These are phyloP conservation scores for Cryptosporidium canis DNA, from an alignment of 169 alveolate genomes.

Conservation along the genomic window DNA sequence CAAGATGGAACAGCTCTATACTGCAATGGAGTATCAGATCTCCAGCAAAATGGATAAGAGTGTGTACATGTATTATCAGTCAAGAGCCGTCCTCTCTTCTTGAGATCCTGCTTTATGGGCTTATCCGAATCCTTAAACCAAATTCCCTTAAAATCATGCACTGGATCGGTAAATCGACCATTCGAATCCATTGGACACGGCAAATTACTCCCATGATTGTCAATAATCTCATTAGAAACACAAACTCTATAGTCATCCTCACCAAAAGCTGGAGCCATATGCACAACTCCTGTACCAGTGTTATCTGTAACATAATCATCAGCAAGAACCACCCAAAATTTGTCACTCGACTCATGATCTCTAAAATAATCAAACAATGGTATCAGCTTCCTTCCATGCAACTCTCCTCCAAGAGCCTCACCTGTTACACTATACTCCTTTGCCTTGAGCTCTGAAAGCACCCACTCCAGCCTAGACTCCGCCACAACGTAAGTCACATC, in stretches of 20 bases:
- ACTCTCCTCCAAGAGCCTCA: constrained; percentile 85
- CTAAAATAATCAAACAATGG: constrained; percentile 91
- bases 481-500: constrained; percentile 85
- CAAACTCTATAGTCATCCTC: constrained; percentile 94
- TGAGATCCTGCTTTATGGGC: constrained; percentile 88
- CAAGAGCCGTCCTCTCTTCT: constrained; percentile 85
- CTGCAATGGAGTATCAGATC: constrained; percentile 98
- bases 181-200: constrained; percentile 92
- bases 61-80: constrained; percentile 86
- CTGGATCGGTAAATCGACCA: constrained; percentile 88
- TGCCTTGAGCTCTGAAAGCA: constrained; percentile 77
- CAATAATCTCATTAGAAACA: constrained; percentile 73
- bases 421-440: constrained; percentile 78
- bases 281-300: constrained; percentile 98
- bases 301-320: constrained; percentile 94
- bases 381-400: constrained; percentile 85
- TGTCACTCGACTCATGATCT: constrained; percentile 74
- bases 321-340: constrained; percentile 81
- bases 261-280: constrained; percentile 96
- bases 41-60: constrained; percentile 99
- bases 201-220: constrained; percentile 84
- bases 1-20: constrained; percentile 98
- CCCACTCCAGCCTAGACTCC: constrained; percentile 85
- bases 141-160: constrained; percentile 86
- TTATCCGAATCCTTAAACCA: constrained; percentile 96